phyloP scores from a whole-genome alignment of 306 rosid genomes.

The Crotalaria pallida region DNA sequence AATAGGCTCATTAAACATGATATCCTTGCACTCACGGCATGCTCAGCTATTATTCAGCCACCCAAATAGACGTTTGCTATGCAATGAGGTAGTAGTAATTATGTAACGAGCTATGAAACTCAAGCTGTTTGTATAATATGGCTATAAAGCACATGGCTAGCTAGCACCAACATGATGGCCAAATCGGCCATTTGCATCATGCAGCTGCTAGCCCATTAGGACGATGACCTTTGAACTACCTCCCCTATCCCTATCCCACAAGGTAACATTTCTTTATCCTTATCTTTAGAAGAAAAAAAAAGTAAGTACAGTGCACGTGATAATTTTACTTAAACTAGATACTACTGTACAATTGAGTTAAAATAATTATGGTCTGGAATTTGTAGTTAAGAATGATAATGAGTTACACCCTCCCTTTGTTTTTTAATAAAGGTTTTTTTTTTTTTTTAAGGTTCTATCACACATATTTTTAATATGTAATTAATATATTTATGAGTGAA shows the following conservation, averaged over 20 bases:
- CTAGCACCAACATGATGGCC: neutral
- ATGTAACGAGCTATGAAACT: neutral
- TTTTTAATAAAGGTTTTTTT: too few relatives aligned
- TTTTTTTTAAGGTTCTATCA: too few relatives aligned
- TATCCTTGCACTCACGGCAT: neutral
- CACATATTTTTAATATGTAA: too few relatives aligned
- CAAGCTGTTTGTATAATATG: neutral
- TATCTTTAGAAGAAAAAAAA: neutral
- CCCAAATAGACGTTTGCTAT: neutral
- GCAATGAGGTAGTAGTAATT: too few relatives aligned
- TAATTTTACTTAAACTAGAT: too few relatives aligned
- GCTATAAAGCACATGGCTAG: neutral
- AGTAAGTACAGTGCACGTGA: too few relatives aligned
- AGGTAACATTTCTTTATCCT: neutral
- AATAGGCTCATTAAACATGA: neutral
- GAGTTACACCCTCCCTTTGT: too few relatives aligned
- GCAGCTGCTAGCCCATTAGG: neutral
- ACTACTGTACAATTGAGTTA: too few relatives aligned
- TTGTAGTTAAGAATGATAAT: too few relatives aligned
- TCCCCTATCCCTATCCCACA: neutral
- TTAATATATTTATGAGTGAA: too few relatives aligned
- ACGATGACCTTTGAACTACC: conserved; percentile 17
- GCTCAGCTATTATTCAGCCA: neutral
- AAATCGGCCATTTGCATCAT: neutral
- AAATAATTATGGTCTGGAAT: too few relatives aligned